Conservation (phyloP, 225 moss, liverwort and hornwort species). For the Marchantia polymorpha region DNA sequence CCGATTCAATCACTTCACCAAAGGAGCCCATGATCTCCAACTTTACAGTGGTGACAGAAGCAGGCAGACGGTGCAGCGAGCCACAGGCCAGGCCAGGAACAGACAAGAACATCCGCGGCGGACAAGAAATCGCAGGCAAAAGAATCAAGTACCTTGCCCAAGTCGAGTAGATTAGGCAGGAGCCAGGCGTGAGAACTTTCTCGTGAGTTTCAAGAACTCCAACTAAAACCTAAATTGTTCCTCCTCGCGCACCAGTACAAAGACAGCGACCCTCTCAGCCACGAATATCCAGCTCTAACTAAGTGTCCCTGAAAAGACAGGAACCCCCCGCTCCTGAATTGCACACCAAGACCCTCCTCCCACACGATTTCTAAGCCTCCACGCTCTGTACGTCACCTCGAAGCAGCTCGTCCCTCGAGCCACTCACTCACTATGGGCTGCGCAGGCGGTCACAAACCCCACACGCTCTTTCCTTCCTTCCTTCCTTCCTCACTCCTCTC, state of each 20-base stretch:
- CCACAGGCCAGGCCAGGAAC: background rate
- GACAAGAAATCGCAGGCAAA: background rate
- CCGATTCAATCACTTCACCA: background rate
- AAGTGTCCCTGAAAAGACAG: background rate
- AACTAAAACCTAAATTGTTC: conserved; percentile 1
- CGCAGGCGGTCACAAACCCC: background rate
- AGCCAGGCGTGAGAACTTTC: background rate
- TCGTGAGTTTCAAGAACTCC: background rate
- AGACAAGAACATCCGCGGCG: background rate
- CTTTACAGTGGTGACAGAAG: background rate
- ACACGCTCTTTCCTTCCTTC: background rate
- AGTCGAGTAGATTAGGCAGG: background rate
- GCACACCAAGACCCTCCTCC: background rate
- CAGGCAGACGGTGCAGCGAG: background rate
- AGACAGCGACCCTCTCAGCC: background rate
- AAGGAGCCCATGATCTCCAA: background rate
- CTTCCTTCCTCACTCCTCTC: background rate
- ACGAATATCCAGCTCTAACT: background rate
- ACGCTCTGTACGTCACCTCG: background rate
- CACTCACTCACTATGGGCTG: background rate
- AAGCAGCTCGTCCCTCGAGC: background rate
- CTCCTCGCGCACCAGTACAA: background rate
- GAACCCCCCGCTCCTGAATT: background rate
- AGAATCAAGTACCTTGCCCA: background rate
- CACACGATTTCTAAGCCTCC: background rate